Conservation (phyloP, 2,329 filamentous ascomycete species). For the Phialophora macrospora region DNA sequence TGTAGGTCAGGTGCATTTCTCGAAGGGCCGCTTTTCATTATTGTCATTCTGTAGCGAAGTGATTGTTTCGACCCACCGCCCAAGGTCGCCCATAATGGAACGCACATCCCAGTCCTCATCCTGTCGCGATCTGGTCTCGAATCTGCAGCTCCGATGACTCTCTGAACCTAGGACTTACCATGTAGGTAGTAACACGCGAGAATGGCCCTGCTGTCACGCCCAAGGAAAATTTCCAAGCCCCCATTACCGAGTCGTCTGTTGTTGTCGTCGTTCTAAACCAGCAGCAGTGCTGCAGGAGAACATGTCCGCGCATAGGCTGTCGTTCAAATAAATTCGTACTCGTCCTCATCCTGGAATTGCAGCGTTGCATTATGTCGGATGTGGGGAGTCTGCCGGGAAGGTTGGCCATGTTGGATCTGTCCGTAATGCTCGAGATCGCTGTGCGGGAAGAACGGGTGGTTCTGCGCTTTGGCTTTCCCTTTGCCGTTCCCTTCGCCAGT, state of each 20-base stretch:
- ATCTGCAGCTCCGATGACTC: neutral
- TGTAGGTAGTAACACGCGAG: too few relatives aligned
- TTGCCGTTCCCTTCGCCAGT: neutral
- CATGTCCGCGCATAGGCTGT: neutral
- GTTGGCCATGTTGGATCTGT: neutral
- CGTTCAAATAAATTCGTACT: neutral
- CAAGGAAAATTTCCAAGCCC: too few relatives aligned
- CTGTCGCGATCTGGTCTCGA: neutral
- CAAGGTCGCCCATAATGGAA: neutral
- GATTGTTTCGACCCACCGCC: neutral
- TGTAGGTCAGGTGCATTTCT: neutral
- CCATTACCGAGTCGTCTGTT: too few relatives aligned
- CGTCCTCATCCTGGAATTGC: neutral
- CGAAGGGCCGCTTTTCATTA: neutral
- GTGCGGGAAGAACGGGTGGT: constrained; percentile 2
- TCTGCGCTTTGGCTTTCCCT: constrained; percentile 20
- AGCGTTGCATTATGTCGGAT: neutral
- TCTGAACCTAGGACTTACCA: too few relatives aligned
- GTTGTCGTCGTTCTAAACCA: too few relatives aligned
- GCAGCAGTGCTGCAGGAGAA: neutral
- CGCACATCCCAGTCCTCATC: neutral
- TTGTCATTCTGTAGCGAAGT: neutral
- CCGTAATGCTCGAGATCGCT: neutral
- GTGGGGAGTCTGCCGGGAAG: neutral
- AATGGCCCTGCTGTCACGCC: too few relatives aligned